phyloP scores from a whole-genome alignment of 345 rosid species.

The Citrus cavaleriei region DNA sequence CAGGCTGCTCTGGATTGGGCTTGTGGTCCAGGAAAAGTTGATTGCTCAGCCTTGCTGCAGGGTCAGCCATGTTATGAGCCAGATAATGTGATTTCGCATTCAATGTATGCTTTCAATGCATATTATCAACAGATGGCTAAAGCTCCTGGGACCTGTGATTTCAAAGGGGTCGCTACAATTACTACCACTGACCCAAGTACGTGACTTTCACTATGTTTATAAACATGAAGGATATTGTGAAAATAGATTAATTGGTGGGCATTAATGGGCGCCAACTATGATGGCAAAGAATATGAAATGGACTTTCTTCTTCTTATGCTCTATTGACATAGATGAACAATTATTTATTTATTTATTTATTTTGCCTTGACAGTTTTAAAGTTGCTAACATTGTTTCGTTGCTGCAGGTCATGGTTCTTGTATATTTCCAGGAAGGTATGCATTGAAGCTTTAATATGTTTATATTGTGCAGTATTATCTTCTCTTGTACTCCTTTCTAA shows the following conservation, averaged over 20 bases:
- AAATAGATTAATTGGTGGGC: slow-evolving; percentile 1
- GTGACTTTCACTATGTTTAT: slow-evolving; percentile 9
- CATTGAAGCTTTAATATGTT: slow-evolving; percentile 8
- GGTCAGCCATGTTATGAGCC: slow-evolving; percentile 89
- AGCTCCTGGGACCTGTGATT: slow-evolving; percentile 84
- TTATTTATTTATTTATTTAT: background rate
- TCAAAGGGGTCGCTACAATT: slow-evolving; percentile 85
- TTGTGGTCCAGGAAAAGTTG: slow-evolving; percentile 98
- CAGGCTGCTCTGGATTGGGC: slow-evolving; percentile 99
- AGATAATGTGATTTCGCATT: slow-evolving; percentile 67
- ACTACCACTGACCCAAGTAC: slow-evolving; percentile 93
- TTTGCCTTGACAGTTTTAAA: background rate
- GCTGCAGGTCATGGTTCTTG: slow-evolving; percentile 80
- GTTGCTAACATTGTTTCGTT: slow-evolving; percentile 11
- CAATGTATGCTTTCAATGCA: slow-evolving; percentile 83
- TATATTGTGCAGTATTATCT: background rate
- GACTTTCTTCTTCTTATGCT: background rate
- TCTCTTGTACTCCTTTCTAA: background rate
- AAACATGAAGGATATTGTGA: background rate
- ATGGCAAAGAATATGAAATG: background rate
- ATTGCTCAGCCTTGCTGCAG: slow-evolving; percentile 74
- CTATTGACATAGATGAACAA: background rate
- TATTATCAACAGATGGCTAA: slow-evolving; percentile 79
- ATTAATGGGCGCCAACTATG: background rate
- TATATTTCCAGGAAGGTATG: slow-evolving; percentile 75